phyloP scores from a whole-genome alignment of 1,284 basidiomycete species.

The Gymnopus androsaceus region DNA sequence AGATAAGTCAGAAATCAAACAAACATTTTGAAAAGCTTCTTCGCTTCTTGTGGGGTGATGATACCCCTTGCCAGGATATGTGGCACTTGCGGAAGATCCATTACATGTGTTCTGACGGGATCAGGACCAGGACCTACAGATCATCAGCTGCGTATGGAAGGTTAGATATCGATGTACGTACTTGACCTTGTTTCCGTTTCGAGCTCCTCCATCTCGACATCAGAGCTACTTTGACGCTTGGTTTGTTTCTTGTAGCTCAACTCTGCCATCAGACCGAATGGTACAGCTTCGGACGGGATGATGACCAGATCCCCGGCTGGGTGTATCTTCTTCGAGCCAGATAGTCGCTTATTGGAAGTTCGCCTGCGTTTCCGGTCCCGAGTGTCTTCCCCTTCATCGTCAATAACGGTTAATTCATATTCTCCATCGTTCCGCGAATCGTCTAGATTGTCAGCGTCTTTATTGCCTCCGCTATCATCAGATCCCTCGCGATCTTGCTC shows the following conservation, averaged over 20 bases:
- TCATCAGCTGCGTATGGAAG: background rate
- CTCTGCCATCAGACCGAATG: slow-evolving; percentile 71
- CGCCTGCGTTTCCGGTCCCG: slow-evolving; percentile 22
- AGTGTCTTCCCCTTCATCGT: slow-evolving; percentile 31
- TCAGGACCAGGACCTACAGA: slow-evolving; percentile 47
- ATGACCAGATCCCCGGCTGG: slow-evolving; percentile 48
- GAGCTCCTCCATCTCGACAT: slow-evolving; percentile 34
- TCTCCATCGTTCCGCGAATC: slow-evolving; percentile 2
- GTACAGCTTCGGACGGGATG: slow-evolving; percentile 60
- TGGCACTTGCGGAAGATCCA: slow-evolving; percentile 53
- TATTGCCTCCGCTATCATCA: slow-evolving; percentile 39
- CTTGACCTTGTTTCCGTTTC: slow-evolving; percentile 53
- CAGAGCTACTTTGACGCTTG: slow-evolving; percentile 44
- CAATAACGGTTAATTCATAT: slow-evolving; percentile 29
- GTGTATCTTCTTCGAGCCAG: slow-evolving; percentile 34
- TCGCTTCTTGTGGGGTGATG: slow-evolving; percentile 70
- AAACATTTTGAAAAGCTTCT: slow-evolving; percentile 78
- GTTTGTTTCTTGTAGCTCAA: slow-evolving; percentile 53
- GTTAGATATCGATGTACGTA: slow-evolving; percentile 34
- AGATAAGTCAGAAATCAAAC: slow-evolving; percentile 28
- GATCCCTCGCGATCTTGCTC: slow-evolving; percentile 43
- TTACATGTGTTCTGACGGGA: slow-evolving; percentile 31
- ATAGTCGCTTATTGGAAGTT: slow-evolving; percentile 30
- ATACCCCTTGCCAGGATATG: slow-evolving; percentile 71
- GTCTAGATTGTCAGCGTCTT: slow-evolving; percentile 31